Conservation (phyloP, 225 moss, liverwort and hornwort genomes). For the Bryum argenteum region DNA sequence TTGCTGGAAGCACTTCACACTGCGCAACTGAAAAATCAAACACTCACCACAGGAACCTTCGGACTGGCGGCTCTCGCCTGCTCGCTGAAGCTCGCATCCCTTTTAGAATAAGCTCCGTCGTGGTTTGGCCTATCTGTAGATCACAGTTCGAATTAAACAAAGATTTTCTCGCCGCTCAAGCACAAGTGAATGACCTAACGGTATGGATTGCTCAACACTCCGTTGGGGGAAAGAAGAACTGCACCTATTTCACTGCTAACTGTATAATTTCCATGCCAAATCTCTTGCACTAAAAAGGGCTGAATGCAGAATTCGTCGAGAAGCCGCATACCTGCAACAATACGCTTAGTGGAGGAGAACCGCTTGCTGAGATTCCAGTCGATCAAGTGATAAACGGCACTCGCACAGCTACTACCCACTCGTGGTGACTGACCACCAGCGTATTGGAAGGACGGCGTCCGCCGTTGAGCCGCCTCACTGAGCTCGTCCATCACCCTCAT, state of each 20-base stretch:
- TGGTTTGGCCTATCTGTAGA: conserved; percentile 33
- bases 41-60: conserved; percentile 21
- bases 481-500: conserved; percentile 53
- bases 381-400: conserved; percentile 40
- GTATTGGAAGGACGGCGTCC: conserved; percentile 45
- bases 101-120: not conserved
- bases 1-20: not conserved
- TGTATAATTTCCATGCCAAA: not conserved
- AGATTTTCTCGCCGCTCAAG: not conserved
- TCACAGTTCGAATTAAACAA: not conserved
- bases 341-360: conserved; percentile 70
- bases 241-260: not conserved
- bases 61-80: not conserved
- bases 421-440: conserved; percentile 47
- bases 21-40: not conserved
- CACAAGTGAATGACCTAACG: not conserved
- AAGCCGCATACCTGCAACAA: conserved; percentile 62
- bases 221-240: too few species aligned
- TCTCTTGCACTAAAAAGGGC: not conserved
- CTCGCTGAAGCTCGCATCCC: conserved; percentile 20
- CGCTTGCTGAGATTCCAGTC: conserved; percentile 79
- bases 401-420: conserved; percentile 47
- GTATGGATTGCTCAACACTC: not conserved
- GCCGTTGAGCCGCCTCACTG: conserved; percentile 38
- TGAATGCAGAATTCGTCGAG: not conserved